Conservation (phyloP, 345 rosid species). For the Euclidium syriacum region DNA sequence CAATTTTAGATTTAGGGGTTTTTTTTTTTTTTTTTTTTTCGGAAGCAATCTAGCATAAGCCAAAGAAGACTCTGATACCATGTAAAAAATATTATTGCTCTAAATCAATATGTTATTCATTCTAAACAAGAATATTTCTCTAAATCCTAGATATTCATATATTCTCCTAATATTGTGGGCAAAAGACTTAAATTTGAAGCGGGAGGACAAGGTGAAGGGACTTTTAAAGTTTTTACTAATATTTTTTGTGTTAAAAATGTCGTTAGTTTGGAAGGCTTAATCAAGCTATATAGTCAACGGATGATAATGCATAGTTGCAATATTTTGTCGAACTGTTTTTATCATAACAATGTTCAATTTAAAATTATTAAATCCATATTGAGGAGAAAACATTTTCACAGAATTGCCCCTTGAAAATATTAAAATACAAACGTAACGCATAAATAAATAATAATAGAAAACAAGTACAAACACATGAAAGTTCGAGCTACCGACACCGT, state of each 20-base stretch:
- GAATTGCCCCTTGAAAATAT: not conserved
- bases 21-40: too few relatives aligned
- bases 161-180: not conserved
- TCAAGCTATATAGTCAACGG: slow-evolving; percentile 4
- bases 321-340: too few relatives aligned
- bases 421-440: not conserved
- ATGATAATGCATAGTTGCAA: too few relatives aligned
- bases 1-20: too few relatives aligned
- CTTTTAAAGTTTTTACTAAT: not conserved
- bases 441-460: not conserved
- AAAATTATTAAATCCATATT: not conserved
- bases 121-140: too few relatives aligned
- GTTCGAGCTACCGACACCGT: slow-evolving; percentile 28
- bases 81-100: too few relatives aligned
- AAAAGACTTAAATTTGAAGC: not conserved
- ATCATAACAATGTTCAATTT: too few relatives aligned
- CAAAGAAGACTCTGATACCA: too few relatives aligned
- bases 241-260: not conserved
- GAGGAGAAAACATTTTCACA: not conserved
- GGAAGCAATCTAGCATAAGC: too few relatives aligned
- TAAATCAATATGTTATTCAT: too few relatives aligned
- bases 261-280: slow-evolving; percentile 7
- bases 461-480: not conserved
- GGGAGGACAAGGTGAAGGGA: not conserved
- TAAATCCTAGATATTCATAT: too few relatives aligned